A percentile compares a stretch with the other conserved stretches of the same genome.
Conservation (phyloP, 495 filamentous ascomycete genomes). For the Neurospora sp. region DNA sequence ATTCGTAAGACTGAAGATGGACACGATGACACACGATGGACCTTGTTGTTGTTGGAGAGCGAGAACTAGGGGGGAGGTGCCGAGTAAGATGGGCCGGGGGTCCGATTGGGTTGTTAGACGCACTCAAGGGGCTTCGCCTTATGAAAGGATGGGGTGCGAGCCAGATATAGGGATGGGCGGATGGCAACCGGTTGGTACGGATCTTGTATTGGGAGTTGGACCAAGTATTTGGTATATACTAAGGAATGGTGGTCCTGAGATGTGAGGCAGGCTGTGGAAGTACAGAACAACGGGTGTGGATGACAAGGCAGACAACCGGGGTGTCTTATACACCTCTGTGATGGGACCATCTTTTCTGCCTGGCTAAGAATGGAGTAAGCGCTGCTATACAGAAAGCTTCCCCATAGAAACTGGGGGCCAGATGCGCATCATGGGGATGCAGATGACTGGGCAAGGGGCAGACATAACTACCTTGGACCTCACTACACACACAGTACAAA, state of each 20-base stretch:
- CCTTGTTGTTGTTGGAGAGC: slow-evolving; percentile 13
- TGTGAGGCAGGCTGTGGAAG: slow-evolving; percentile 16
- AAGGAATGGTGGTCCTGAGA: slow-evolving; percentile 7
- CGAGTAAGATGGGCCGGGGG: slow-evolving; percentile 12
- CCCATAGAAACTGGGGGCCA: slow-evolving; percentile 19
- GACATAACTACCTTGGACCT: background rate
- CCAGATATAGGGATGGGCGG: slow-evolving; percentile 20
- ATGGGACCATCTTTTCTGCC: slow-evolving; percentile 19
- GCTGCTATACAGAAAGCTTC: slow-evolving; percentile 8
- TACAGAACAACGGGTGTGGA: slow-evolving; percentile 10
- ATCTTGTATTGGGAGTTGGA: slow-evolving; percentile 8
- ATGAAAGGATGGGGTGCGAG: slow-evolving; percentile 10
- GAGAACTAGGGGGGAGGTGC: slow-evolving; percentile 9
- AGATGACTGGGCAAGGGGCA: slow-evolving; percentile 1
- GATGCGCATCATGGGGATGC: slow-evolving; percentile 16
- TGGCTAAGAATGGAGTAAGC: slow-evolving; percentile 25
- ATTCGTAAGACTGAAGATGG: slow-evolving; percentile 1
- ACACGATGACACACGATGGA: slow-evolving; percentile 4
- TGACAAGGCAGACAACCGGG: slow-evolving; percentile 20
- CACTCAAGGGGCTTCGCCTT: slow-evolving; percentile 6
- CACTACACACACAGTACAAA: background rate
- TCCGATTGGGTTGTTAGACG: slow-evolving; percentile 22
- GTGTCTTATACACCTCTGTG: slow-evolving; percentile 23
- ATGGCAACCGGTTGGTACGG: slow-evolving; percentile 6
- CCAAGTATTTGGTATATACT: slow-evolving; percentile 7